Base-by-base conservation (phyloP, 352 stramenopile species). In the Chrysophaeum taylorii region DNA sequence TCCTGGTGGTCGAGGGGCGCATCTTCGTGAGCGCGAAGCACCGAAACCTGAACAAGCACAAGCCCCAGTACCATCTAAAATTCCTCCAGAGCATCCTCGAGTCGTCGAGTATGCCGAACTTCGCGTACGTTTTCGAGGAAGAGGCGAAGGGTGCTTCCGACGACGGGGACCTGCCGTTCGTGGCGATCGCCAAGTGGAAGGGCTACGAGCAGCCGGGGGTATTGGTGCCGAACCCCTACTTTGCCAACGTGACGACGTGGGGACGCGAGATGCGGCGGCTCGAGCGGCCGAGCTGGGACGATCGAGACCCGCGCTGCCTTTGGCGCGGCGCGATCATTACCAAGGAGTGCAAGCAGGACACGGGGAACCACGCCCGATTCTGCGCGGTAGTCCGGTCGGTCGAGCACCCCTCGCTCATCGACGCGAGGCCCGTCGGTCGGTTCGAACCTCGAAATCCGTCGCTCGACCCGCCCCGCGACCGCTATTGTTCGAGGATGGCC, bases 151-250 rank as follows among this genome's bases (percentile, higher is more conserved):
- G 57, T 36, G 2, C 18, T 2, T 66, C 33, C 57, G 31, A 2
- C 2, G 12, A 43, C 5, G 15, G 25, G 2, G n/a, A n/a, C n/a
- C n/a, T n/a, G n/a, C n/a, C 57, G 5, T 66, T 31, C 57, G 18
- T 66, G 12, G 57, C 35, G 14, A 66, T 66, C 57, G 57, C 57
- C 1, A 66, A 66, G 35, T 5, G 9, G 2, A 18, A 2, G 2
- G 57, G 57, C 33, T 66, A 33, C 57, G 5, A 21, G 2, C 12
- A 21, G 9, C 1, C 9, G 31, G 57, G 57, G 9, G 33, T 66
- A 23, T n/a, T 66, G 2, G 33, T 66, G 16, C 57, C 57, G 33
- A 66, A 66, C 36, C 57, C 57, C 12, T 66, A 66, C 57, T 66
- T 66, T 23, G 57, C 57, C 33, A 31, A 66, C 57, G 57, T 66